Evolutionary conservation across 1,284 basidiomycete genomes (phyloP).

Genomic region (Melanopsichium pennsylvanicum): DNA sequence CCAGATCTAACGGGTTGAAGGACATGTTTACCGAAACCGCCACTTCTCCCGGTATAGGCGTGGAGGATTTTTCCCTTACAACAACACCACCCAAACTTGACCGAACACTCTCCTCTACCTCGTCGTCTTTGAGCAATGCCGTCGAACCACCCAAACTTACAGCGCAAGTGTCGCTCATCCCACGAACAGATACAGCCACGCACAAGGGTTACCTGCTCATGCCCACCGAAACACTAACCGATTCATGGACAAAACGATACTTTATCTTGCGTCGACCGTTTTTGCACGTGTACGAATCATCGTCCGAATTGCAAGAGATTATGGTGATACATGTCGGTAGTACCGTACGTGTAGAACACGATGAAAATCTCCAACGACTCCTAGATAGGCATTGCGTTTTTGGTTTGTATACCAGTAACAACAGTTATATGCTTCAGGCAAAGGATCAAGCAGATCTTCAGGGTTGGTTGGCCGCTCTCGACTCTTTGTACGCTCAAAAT

Average conservation of each 20-base stretch:
- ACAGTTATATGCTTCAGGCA: slow-evolving; percentile 56
- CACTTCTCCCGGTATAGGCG: not conserved
- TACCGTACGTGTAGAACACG: slow-evolving; percentile 84
- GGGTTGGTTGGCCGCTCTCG: slow-evolving; percentile 43
- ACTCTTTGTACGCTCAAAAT: slow-evolving; percentile 6
- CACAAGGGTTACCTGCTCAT: slow-evolving; percentile 84
- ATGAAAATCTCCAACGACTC: slow-evolving; percentile 83
- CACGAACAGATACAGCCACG: slow-evolving; percentile 76
- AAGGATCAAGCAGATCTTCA: slow-evolving; percentile 24
- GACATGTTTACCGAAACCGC: not conserved
- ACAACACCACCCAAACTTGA: not conserved
- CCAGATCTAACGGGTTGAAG: too few relatives aligned
- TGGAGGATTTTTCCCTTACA: not conserved
- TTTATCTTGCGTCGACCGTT: slow-evolving; percentile 87
- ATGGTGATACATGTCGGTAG: slow-evolving; percentile 80
- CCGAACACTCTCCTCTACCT: not conserved
- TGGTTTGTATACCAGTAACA: slow-evolving; percentile 49
- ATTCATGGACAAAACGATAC: slow-evolving; percentile 83
- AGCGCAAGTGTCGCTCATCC: slow-evolving; percentile 41
- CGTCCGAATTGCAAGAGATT: slow-evolving; percentile 82
- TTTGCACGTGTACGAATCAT: slow-evolving; percentile 82
- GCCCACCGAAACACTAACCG: slow-evolving; percentile 78
- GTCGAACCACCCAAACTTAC: slow-evolving; percentile 34
- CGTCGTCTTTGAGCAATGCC: not conserved
- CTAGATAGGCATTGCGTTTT: slow-evolving; percentile 70